These are phyloP conservation scores for Phytophthora parvispora DNA, from an alignment of 352 stramenopile species.

Conservation along the genomic window DNA sequence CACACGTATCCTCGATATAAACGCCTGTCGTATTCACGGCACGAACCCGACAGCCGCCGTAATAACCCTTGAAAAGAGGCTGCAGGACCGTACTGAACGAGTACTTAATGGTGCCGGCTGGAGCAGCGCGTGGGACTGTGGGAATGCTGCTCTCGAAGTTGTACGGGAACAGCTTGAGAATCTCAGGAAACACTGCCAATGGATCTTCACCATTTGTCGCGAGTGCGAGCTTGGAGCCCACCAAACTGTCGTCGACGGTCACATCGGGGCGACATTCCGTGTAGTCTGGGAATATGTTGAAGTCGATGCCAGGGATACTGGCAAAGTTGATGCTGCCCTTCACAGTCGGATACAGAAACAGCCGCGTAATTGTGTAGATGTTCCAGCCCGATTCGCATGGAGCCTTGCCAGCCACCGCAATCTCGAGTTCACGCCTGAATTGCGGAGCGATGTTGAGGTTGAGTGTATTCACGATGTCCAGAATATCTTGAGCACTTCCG, in stretches of 20 bases:
- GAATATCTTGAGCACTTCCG: constrained; percentile 26
- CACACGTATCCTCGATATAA: constrained; percentile 30
- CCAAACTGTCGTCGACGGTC: constrained; percentile 9
- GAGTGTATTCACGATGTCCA: constrained; percentile 25
- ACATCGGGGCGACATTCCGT: constrained; percentile 35
- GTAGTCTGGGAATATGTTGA: constrained; percentile 41
- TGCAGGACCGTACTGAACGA: constrained; percentile 13
- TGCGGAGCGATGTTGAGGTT: constrained; percentile 30
- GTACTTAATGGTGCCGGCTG: constrained; percentile 18
- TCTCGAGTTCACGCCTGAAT: constrained; percentile 24
- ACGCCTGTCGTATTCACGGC: constrained; percentile 25
- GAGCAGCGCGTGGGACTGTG: not conserved
- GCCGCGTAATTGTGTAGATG: constrained; percentile 29
- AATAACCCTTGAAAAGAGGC: constrained; percentile 35
- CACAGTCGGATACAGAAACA: constrained; percentile 30
- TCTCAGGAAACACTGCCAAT: constrained; percentile 17
- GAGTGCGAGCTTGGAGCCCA: constrained; percentile 29
- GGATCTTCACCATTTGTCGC: constrained; percentile 24
- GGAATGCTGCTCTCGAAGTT: constrained; percentile 39
- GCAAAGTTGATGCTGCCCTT: constrained; percentile 30
- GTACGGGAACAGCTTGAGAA: constrained; percentile 36
- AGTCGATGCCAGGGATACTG: constrained; percentile 39
- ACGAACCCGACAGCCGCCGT: constrained; percentile 32
- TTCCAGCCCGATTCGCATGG: constrained; percentile 28
- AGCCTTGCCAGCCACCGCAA: constrained; percentile 20